Base-by-base conservation (phyloP, 257 asterid genomes). In the Rehmannia glutinosa region DNA sequence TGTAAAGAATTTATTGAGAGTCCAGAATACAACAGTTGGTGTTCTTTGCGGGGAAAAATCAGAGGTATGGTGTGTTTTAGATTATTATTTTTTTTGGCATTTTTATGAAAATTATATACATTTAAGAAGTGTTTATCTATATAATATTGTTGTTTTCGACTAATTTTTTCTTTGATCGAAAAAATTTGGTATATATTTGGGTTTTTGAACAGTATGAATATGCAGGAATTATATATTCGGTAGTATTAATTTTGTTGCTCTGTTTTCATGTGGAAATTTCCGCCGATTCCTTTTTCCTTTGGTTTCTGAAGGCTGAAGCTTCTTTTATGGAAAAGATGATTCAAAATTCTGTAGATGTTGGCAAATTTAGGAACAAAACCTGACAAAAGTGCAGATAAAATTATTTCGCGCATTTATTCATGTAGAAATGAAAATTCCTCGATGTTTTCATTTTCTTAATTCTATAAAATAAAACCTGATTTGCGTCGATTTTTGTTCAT, bases 321-420 rank as follows among this genome's bases (percentile, higher is more conserved):
- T 72, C 71, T 43, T 71, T 71, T 53, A 27, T 42, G 78, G 71
- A 51, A 64, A 58, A 53, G 59, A 61, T 68, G 41, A 60, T 62
- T 66, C 43, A 46, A 68, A 75, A 78, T 67, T 61, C 70, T 76
- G 27, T 15, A 38, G 51, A 56, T 82, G 84, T 56, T 35, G 62
- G 75, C 21, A 47, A 60, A 63, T 51, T 54, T 32, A 59, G 75
- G 82, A 62, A 50, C 73, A 75, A 64, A 55, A 54, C 54, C 79
- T 70, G 77, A 66, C 75, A 54, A 57, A 13, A 58, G 63, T 38
- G 60, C 74, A 39, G 62, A 71, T 66, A 69, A n/a, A n/a, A 63
- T 73, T 68, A 69, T 43, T 69, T 42, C 50, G 36, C 46, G 62
- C 77, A 51, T 66, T 79, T 61, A 64, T 74, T 61, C 66, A 67